Base-by-base conservation (phyloP, 2,329 filamentous ascomycete species). In the Zalaria sp. region DNA sequence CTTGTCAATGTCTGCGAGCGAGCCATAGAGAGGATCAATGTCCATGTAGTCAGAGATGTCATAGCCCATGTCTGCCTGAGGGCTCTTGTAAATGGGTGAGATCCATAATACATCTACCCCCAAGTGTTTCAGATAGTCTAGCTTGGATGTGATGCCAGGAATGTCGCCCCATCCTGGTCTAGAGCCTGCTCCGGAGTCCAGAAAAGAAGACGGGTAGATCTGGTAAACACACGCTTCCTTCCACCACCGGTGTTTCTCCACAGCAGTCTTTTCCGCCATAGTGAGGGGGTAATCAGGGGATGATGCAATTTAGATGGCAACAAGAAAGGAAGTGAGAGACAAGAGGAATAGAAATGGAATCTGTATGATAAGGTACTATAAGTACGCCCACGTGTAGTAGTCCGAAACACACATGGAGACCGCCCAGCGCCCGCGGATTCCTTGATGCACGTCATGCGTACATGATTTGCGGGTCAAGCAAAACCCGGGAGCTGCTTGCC, bases 91-190 rank as follows among this genome's bases (percentile, higher is more conserved):
- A 8, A 69, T 43, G 5, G 79, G 79, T 37, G 71, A 79, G 1
- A 79, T 58, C 78, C 79, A 82, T 42, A 83, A 62, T 6, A 74
- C 67, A 51, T 81, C 70, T 5, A 77, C 47, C 1, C 78, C 79
- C 0, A 82, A 64, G 3, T 73, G 63, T 40, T 73, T 66, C 38
- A 83, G 64, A 52, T 83, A 79, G 53, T 80, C 75, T 2, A 83
- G 59, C 53, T 79, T 70, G 6, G 73, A 73, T 8, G 77, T 74
- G 40, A 83, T 73, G 8, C 78, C 79, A 1, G 69, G 70, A 29
- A 83, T 68, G 51, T 82, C 77, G 3, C 79, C 79, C 62, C 76
- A 72, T 34, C 79, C 79, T 44, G 55, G 51, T 27, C 40, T 44
- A 18, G 44, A 47, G 36, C 75, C 73, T n/a, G 63, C 63, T 34